Base-by-base conservation (phyloP, 768 basidiomycete genomes). In the Pholiota microspora region DNA sequence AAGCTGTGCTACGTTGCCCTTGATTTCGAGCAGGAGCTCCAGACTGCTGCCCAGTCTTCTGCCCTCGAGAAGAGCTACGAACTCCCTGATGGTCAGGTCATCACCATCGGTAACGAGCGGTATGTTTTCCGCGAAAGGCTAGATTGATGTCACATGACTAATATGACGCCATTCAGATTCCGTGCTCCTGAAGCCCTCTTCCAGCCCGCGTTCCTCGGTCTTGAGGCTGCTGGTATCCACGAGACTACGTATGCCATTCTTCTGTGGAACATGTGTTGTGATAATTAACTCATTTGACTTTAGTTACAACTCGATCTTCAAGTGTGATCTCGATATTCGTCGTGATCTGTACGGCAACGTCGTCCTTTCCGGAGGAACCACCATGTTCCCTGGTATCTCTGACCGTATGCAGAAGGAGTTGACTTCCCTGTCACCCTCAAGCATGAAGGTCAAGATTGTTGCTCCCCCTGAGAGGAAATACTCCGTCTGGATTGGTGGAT, bases 351-450 rank as follows among this genome's bases (percentile, higher is more conserved):
- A 84, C 73, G 88, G 88, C 59, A 92, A 92, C 74, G 84, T 93
- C 58, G 90, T 92, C 53, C 81, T 93, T 57, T 90, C 89, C 51
- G 92, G 92, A 67, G 92, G 92, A 68, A 91, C 90, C 58, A 94
- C 92, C 67, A 94, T 95, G 92, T 94, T 94, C 89, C 86, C 90
- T 62, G 94, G 93, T 78, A 94, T 96, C 64, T 84, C 92, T 62
- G 94, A 96, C 73, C 89, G 94, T 65, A 92, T 96, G 91, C 89
- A 92, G 72, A 94, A 93, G 80, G 93, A 96, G 76, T 78, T 96
- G 69, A 89, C 89, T 18, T 77, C 86, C 18, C 79, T 94, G 61
- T 82, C 89, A 53, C 93, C 94, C 24, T 81, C 89, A 54, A 91
- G 88, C 75, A 89, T 95, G 89, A 95, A 94, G 85, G 88, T 94